Conservation (phyloP, 2,329 filamentous ascomycete species). For the Colletotrichum sp. region DNA sequence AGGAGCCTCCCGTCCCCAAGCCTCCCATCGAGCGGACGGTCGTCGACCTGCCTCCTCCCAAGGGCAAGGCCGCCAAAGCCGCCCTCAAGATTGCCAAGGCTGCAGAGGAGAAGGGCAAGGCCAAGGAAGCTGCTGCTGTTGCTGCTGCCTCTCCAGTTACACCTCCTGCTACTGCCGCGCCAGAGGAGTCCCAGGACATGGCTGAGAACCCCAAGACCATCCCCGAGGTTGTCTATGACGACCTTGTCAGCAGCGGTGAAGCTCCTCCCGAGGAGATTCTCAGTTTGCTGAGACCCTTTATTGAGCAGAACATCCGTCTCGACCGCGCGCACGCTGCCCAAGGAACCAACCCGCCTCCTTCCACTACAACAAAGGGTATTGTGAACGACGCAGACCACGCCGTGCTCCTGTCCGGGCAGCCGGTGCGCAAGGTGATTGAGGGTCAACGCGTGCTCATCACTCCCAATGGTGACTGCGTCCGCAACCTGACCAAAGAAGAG, state of each 20-base stretch:
- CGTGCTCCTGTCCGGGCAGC: slow-evolving; percentile 58
- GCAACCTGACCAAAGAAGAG: slow-evolving; percentile 71
- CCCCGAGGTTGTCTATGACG: slow-evolving; percentile 19
- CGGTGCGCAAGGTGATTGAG: slow-evolving; percentile 67
- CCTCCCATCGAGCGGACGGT: slow-evolving; percentile 28
- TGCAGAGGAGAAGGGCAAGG: slow-evolving; percentile 21
- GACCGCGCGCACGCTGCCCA: slow-evolving; percentile 4
- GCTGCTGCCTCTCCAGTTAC: neutral
- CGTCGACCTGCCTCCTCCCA: slow-evolving; percentile 22
- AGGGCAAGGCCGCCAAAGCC: slow-evolving; percentile 25
- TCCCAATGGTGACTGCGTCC: slow-evolving; percentile 77
- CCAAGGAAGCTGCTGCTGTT: slow-evolving; percentile 2
- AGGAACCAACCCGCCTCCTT: slow-evolving; percentile 17
- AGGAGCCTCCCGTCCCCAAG: slow-evolving; percentile 11
- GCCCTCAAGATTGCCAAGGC: slow-evolving; percentile 23
- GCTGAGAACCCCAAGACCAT: slow-evolving; percentile 18
- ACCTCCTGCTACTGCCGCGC: neutral
- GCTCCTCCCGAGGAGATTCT: slow-evolving; percentile 33
- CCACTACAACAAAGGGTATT: slow-evolving; percentile 45
- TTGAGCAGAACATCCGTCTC: slow-evolving; percentile 21
- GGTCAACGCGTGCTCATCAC: slow-evolving; percentile 75
- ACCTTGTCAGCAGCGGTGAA: slow-evolving; percentile 1
- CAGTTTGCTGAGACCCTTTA: slow-evolving; percentile 41
- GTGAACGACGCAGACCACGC: slow-evolving; percentile 61
- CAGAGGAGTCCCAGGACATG: slow-evolving; percentile 12